Evolutionary conservation across 1,284 basidiomycete genomes (phyloP), one percentile per base, ranked within the genome.

Genomic region (Heliocybe sulcata): DNA sequence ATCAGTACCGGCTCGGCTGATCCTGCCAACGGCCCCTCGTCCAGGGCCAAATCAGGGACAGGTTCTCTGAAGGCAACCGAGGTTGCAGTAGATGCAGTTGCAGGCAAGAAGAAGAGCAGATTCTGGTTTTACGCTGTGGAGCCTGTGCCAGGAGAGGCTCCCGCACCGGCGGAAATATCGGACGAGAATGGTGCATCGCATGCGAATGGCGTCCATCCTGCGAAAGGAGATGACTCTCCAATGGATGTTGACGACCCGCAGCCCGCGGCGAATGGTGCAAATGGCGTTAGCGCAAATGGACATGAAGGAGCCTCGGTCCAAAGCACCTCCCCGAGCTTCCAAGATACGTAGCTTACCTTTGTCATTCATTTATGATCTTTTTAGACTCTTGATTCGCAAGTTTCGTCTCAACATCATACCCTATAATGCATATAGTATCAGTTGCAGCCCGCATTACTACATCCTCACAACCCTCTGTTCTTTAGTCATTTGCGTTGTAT

Each of bases 61-160:
- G 81, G 83, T 31, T 80, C 79, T 26, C 65, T 87, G 56, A 87
- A 83, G 63, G 77, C 83, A 3, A 82, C 74, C 35, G 87, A 90
- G 64, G 72, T 82, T 26, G 83, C 81, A n/a, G 61, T 88, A 61
- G 88, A 89, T 57, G 76, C 82, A 55, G 74, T 88, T 35, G 80
- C 78, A 26, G 87, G 87, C 57, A 87, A 85, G 72, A 90, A 87
- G 72, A 82, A 78, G 66, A 90, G 87, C 64, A 90, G 86, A 64
- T 90, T 82, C 65, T 89, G 88, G 87, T 85, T 84, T 52, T 91
- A 91, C 60, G 88, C 87, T 12, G 86, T 90, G 20, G 52, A 53
- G 20, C 33, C 35, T 16, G 23, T 38, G 14, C 23, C 52, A 23
- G 38, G 52, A 3, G 25, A 54, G 48, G 50, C 51, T 19, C 35